Conservation (phyloP, 139 green algal species). For the Edaphochlamys debaryana region DNA sequence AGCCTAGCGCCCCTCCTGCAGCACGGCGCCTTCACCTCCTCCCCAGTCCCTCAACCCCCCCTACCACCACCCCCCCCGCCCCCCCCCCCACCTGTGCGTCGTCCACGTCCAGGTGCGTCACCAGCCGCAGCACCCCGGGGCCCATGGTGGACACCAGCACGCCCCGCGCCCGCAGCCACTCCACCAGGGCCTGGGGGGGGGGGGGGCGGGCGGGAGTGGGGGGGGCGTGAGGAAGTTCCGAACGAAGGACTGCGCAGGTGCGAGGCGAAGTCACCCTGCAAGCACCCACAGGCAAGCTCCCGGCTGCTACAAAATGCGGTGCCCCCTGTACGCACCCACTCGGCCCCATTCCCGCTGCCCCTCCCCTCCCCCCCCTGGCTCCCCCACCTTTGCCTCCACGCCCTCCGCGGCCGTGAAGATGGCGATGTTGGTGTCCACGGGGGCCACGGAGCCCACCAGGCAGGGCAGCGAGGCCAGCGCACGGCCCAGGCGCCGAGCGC, state of each 20-base stretch:
- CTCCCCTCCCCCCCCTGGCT: too few species aligned
- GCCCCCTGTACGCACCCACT: too few species aligned
- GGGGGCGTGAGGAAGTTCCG: too few species aligned
- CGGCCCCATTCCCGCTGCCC: too few species aligned
- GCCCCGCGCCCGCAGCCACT: not conserved
- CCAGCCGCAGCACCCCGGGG: conserved; percentile 38
- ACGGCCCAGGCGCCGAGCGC: conserved; percentile 34
- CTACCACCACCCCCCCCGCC: conserved; percentile 3
- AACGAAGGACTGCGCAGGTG: too few species aligned
- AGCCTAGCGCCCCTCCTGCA: too few species aligned
- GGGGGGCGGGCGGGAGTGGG: not conserved
- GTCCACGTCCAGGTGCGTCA: conserved; percentile 46
- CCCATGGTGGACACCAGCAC: conserved; percentile 43
- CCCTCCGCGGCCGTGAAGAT: conserved; percentile 35
- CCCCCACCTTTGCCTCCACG: conserved; percentile 22
- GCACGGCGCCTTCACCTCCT: not conserved
- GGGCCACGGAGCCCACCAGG: conserved; percentile 23
- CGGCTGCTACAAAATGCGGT: not conserved
- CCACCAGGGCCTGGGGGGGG: conserved; percentile 10
- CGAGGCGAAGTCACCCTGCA: too few species aligned
- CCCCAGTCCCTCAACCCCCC: not conserved
- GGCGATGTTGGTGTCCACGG: conserved; percentile 55
- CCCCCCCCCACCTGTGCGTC: conserved; percentile 9
- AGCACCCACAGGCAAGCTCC: too few species aligned
- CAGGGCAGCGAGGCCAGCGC: conserved; percentile 19